Conservation (phyloP, 2,329 filamentous ascomycete species). For the Colletotrichum tropicale region DNA sequence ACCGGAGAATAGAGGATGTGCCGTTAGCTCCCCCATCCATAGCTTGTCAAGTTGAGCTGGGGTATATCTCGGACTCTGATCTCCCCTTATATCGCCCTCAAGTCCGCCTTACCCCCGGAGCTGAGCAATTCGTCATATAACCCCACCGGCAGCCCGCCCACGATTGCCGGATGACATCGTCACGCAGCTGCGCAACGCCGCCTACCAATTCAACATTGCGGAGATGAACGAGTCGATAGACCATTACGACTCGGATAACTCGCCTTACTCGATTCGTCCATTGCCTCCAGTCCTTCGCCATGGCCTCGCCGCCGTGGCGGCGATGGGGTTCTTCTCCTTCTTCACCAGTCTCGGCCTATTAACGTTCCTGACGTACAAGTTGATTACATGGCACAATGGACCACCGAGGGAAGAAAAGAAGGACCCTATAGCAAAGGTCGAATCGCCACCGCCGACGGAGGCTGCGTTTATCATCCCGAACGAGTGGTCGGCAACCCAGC, state of each 20-base stretch:
- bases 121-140: slow-evolving; percentile 2
- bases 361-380: slow-evolving; percentile 37
- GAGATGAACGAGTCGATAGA: slow-evolving; percentile 21
- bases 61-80: not conserved
- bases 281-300: slow-evolving; percentile 35
- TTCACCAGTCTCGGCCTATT: slow-evolving; percentile 35
- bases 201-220: slow-evolving; percentile 8
- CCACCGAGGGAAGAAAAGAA: slow-evolving; percentile 15
- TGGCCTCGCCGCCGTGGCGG: slow-evolving; percentile 40
- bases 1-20: not conserved
- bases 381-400: slow-evolving; percentile 35
- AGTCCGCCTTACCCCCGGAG: not conserved
- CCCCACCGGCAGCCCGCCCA: not conserved
- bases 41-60: not conserved
- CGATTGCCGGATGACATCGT: not conserved
- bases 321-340: slow-evolving; percentile 41
- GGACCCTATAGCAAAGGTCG: not conserved
- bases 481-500: slow-evolving; percentile 24
- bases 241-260: slow-evolving; percentile 30
- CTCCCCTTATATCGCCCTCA: not conserved
- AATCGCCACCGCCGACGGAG: slow-evolving; percentile 21
- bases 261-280: slow-evolving; percentile 33
- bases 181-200: slow-evolving; percentile 1
- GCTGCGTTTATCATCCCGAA: slow-evolving; percentile 28
- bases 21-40: not conserved